phyloP scores from a whole-genome alignment of 768 basidiomycete genomes.

The Rhizopogon salebrosus region DNA sequence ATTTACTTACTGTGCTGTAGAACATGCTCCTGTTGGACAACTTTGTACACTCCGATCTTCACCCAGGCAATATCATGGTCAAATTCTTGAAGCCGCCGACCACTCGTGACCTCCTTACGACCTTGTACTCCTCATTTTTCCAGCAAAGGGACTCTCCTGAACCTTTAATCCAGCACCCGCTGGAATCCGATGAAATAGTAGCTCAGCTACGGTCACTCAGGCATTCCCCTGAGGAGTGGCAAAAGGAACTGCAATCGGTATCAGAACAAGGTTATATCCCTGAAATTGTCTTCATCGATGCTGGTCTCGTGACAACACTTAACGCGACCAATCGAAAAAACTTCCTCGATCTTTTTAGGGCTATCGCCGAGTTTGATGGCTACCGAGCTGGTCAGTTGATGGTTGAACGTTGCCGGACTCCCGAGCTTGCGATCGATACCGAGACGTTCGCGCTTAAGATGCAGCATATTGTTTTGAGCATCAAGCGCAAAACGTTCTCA shows the following conservation, averaged over 20 bases:
- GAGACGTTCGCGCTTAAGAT: slow-evolving; percentile 98
- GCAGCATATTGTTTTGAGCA: slow-evolving; percentile 89
- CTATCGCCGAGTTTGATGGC: slow-evolving; percentile 95
- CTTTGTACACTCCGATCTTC: slow-evolving; percentile 90
- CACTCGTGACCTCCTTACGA: slow-evolving; percentile 57
- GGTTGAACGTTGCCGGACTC: slow-evolving; percentile 90
- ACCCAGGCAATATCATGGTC: slow-evolving; percentile 96
- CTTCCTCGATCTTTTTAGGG: slow-evolving; percentile 95
- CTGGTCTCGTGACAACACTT: slow-evolving; percentile 89
- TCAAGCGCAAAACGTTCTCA: slow-evolving; percentile 96
- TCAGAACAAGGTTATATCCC: slow-evolving; percentile 76
- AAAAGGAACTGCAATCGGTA: slow-evolving; percentile 55
- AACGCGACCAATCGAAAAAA: slow-evolving; percentile 79
- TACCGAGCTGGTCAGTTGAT: slow-evolving; percentile 93
- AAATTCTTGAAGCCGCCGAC: slow-evolving; percentile 88
- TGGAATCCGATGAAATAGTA: slow-evolving; percentile 59
- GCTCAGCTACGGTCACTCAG: slow-evolving; percentile 59
- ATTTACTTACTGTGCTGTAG: slow-evolving; percentile 33
- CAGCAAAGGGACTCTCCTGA: slow-evolving; percentile 25
- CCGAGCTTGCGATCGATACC: slow-evolving; percentile 83
- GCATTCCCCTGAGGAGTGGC: slow-evolving; percentile 63
- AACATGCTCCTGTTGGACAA: slow-evolving; percentile 98
- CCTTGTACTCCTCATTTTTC: slow-evolving; percentile 54
- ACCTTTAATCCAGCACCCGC: slow-evolving; percentile 22
- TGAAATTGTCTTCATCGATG: slow-evolving; percentile 94